phyloP scores from a whole-genome alignment of 2,329 filamentous ascomycete species.

The Curvularia sp. region DNA sequence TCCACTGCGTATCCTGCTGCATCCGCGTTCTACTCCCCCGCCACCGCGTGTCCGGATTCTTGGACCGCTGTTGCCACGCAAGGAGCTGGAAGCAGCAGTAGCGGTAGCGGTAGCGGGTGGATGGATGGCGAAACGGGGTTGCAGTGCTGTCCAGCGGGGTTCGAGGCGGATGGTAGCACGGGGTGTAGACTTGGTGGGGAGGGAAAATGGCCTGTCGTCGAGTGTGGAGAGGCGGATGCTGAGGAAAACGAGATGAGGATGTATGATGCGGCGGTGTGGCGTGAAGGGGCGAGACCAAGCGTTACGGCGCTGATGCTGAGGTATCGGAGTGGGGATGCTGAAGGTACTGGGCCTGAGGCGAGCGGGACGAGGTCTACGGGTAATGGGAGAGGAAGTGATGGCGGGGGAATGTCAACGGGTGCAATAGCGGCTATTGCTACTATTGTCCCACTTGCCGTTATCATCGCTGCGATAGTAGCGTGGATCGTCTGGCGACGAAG shows the following conservation, averaged over 20 bases:
- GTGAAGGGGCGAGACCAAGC: conserved; percentile 16
- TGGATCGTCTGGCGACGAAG: conserved; percentile 30
- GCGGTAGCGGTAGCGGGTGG: conserved; percentile 13
- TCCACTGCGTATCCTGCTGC: conserved; percentile 14
- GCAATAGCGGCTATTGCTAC: conserved; percentile 88
- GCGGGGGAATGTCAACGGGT: conserved; percentile 33
- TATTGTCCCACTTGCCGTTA: conserved; percentile 84
- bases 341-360: conserved; percentile 5
- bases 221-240: conserved; percentile 34
- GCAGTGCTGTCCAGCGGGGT: conserved; percentile 34
- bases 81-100: no score
- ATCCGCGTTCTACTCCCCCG: conserved; percentile 34
- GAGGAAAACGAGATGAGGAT: conserved; percentile 28
- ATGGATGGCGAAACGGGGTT: conserved; percentile 32
- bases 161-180: conserved; percentile 22
- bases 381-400: conserved; percentile 21
- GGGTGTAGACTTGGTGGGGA: conserved; percentile 23
- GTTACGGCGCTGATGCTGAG: conserved; percentile 29
- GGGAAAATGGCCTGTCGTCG: conserved; percentile 21
- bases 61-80: conserved; percentile 33
- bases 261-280: conserved; percentile 24
- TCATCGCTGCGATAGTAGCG: conserved; percentile 50
- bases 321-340: conserved; percentile 23
- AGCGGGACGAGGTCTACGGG: not conserved
- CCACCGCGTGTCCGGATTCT: conserved; percentile 30